Evolutionary conservation across 345 rosid species (phyloP).

Genomic region (Aquilaria sinensis): DNA sequence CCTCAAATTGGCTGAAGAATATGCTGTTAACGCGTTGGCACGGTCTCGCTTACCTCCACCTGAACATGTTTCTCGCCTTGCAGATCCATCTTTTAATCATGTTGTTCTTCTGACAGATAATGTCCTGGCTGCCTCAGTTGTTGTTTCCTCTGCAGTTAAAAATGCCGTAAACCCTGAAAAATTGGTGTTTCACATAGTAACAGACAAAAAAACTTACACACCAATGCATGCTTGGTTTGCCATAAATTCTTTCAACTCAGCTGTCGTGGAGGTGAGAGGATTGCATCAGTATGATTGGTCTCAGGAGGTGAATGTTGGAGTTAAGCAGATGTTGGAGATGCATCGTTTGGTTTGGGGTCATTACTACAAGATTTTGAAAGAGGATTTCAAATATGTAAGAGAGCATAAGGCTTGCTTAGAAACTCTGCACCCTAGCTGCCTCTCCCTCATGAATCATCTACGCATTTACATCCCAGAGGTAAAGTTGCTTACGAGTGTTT

Average conservation of each 20-base stretch:
- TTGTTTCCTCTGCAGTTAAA: constrained; percentile 62
- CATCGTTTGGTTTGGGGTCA: constrained; percentile 64
- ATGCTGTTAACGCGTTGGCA: constrained; percentile 74
- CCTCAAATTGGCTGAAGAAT: constrained; percentile 82
- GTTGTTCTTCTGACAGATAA: constrained; percentile 82
- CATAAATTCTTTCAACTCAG: constrained; percentile 52
- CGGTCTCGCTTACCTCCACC: constrained; percentile 79
- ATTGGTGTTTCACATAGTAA: constrained; percentile 79
- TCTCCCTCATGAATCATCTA: constrained; percentile 78
- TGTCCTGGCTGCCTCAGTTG: constrained; percentile 90
- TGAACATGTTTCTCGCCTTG: constrained; percentile 57
- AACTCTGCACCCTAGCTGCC: constrained; percentile 56
- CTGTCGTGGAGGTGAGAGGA: constrained; percentile 85
- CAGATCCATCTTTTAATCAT: constrained; percentile 65
- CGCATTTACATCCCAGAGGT: constrained; percentile 83
- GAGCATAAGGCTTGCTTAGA: constrained; percentile 37
- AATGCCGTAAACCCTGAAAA: constrained; percentile 57
- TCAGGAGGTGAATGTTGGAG: constrained; percentile 53
- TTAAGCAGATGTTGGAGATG: constrained; percentile 67
- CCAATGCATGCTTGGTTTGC: constrained; percentile 99
- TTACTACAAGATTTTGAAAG: constrained; percentile 47
- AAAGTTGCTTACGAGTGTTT: constrained; percentile 11
- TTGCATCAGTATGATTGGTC: constrained; percentile 95
- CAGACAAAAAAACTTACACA: constrained; percentile 89
- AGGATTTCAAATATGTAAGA: constrained; percentile 33